Base-by-base conservation (phyloP, 2,329 filamentous ascomycete species). In the Fusarium sp. region DNA sequence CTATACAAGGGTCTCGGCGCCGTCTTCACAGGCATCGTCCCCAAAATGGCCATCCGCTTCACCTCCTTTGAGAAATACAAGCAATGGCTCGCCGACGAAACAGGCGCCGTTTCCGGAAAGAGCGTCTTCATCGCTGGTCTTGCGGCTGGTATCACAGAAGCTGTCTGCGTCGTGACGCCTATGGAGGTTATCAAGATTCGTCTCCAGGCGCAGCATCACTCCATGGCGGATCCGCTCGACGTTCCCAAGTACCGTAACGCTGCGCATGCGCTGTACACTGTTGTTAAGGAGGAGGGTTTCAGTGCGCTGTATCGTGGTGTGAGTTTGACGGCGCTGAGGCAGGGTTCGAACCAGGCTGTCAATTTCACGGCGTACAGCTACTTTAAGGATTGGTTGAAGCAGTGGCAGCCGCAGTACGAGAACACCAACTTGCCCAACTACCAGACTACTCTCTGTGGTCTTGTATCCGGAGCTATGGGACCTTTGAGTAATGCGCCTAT, bases 151-250 rank as follows among this genome's bases (percentile, higher is more conserved):
- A 90, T 99, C 20, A 98, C 96, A 22, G 96, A 99, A 87, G 96
- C 96, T 71, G 95, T 99, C 46, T 91, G 93, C 51, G 93, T 99
- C 54, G 96, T 99, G 60, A 98, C 94, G 30, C 96, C 96, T 8
- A 99, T 99, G 96, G 96, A 99, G 84, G 96, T 99, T 67, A 90
- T 99, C 83, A 99, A 99, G 88, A 99, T 99, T 79, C 92, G 96
- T 51, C 88, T 99, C 74, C 96, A 99, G 86, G 95, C 95, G 7
- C 96, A 99, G 83, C 93, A 98, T 84, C 96, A 99, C 88, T 94
- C 90, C 79, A 96, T 99, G 91, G 94, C 96, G 51, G 96, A 99
- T 79, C 96, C 96, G 8, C 90, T 98, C 73, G 96, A 98, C 80
- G 82, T 98, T 11, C 96, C 96, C 71, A 98, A 98, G 84, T 98